These are phyloP conservation scores for Plasmopara halstedii DNA, from an alignment of 352 stramenopile genomes.

Conservation along the genomic window DNA sequence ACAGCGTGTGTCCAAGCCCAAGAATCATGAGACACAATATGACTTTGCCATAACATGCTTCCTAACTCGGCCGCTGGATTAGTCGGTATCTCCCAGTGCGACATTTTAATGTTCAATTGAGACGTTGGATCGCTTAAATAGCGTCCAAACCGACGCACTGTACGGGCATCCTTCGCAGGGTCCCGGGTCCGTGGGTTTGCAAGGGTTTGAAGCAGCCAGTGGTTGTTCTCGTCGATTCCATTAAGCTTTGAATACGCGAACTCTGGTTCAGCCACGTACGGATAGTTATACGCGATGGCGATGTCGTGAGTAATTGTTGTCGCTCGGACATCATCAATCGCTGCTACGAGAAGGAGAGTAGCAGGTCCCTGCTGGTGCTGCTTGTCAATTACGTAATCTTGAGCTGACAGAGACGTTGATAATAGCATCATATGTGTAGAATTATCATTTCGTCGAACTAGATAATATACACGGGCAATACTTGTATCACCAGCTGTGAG, in stretches of 20 bases:
- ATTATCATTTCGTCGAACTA: constrained; percentile 10
- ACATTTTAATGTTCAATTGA: constrained; percentile 33
- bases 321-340: constrained; percentile 16
- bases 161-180: constrained; percentile 16
- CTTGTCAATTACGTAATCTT: constrained; percentile 18
- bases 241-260: constrained; percentile 14
- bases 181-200: constrained; percentile 7
- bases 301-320: constrained; percentile 16
- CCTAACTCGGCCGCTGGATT: constrained; percentile 11
- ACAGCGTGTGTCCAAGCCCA: constrained; percentile 37
- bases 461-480: constrained; percentile 18
- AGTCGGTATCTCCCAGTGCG: constrained; percentile 16
- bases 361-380: constrained; percentile 15
- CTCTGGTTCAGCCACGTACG: constrained; percentile 14
- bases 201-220: constrained; percentile 15
- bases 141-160: constrained; percentile 22
- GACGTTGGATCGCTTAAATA: constrained; percentile 21
- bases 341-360: constrained; percentile 8
- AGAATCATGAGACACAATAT: constrained; percentile 25
- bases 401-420: constrained; percentile 14
- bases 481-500: constrained; percentile 8
- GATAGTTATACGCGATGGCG: constrained; percentile 18
- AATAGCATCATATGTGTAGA: constrained; percentile 18
- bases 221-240: constrained; percentile 9
- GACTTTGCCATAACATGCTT: constrained; percentile 18